Evolutionary conservation across 2,329 filamentous ascomycete species (phyloP).

Genomic region (Cercospora sp.): DNA sequence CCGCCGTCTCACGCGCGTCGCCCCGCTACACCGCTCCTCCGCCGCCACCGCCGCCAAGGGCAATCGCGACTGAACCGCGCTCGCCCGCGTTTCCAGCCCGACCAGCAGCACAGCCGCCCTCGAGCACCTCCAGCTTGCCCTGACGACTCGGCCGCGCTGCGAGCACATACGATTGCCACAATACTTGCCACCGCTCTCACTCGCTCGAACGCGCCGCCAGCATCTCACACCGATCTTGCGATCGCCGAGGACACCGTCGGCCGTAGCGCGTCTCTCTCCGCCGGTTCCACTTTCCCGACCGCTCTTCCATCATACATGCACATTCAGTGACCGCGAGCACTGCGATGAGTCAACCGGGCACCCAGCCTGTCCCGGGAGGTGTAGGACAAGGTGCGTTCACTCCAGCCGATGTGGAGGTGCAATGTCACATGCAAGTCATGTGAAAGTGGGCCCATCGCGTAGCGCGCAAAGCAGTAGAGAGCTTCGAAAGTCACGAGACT

Average conservation of each 20-base stretch:
- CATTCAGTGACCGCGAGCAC: constrained; percentile 22
- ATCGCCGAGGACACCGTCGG: constrained; percentile 2
- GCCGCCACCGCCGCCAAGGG: neutral
- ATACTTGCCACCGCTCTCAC: neutral
- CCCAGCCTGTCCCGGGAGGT: constrained; percentile 29
- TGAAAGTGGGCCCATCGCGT: constrained; percentile 11
- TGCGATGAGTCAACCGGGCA: constrained; percentile 34
- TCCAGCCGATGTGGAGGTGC: constrained; percentile 5
- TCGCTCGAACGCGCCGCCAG: constrained; percentile 7
- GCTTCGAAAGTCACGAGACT: constrained; percentile 11
- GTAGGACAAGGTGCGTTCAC: constrained; percentile 29
- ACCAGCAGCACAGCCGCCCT: constrained; percentile 8
- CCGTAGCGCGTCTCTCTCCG: neutral
- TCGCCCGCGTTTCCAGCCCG: constrained; percentile 14
- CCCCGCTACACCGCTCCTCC: neutral
- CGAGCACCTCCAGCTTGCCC: constrained; percentile 8
- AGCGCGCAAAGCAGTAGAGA: neutral
- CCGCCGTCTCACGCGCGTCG: neutral
- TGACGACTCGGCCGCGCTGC: neutral
- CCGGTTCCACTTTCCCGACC: constrained; percentile 7
- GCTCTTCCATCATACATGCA: constrained; percentile 21
- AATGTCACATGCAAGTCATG: constrained; percentile 18
- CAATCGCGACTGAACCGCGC: constrained; percentile 17
- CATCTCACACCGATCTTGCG: neutral
- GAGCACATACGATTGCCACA: constrained; percentile 1